Base-by-base conservation (phyloP, 2,329 filamentous ascomycete genomes). In the Pseudogymnoascus sp. region DNA sequence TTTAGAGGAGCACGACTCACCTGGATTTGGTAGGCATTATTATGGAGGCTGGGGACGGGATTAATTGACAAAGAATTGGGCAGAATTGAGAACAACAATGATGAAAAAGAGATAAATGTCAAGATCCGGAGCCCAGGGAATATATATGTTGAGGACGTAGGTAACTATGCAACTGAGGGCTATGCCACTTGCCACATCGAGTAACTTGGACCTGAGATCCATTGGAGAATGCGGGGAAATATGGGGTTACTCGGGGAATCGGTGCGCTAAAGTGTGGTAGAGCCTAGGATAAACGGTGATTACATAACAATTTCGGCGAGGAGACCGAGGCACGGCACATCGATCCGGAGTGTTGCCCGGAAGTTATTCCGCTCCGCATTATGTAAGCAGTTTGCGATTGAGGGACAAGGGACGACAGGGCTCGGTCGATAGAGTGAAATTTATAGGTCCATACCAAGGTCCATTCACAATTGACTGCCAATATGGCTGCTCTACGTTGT, bases 401-500 rank as follows among this genome's bases (percentile, higher is more conserved):
- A 55, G 48, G 27, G 29, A 55, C 48, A 55, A 55, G 48, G 48
- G 48, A 55, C 48, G 29, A 12, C 29, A 15, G 27, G 39, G 27
- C 33, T 25, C 6, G 15, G 33, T 40, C 33, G 18, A 55, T 33
- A 59, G 58, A 25, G 58, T 27, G 13, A 39, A 21, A 27, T 39
- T 39, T 15, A 37, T 37, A 59, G 35, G 35, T 59, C 35, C 25
- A 39, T 31, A 40, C 13, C 58, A 59, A 59, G 58, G 35, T 59
- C 37, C 21, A 39, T 59, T 39, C n/a, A 15, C 27, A 15, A 27
- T 27, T 39, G n/a, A 21, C n/a, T 59, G 58, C 58, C 33, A 9
- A 59, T 39, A 59, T 85, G 82, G 75, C 80, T 37, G 79, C 77
- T 37, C 69, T 80, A 45, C 75, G 79, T 67, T 72, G 78, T 33